These are phyloP conservation scores for Microcyclosporella mali DNA, from an alignment of 2,329 filamentous ascomycete genomes.

Conservation along the genomic window DNA sequence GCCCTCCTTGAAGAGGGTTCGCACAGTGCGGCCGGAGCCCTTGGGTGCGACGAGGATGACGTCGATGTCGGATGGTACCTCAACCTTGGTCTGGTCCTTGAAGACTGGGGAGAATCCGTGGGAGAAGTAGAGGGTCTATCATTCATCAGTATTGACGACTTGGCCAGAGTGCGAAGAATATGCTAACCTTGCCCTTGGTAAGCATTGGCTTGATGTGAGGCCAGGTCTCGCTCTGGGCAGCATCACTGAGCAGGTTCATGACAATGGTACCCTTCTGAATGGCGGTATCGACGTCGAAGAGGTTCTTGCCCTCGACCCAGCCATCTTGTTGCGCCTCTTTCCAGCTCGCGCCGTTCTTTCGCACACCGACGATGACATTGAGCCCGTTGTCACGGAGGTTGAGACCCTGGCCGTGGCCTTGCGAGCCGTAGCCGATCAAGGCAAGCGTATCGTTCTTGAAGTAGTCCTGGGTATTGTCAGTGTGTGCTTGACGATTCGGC, in stretches of 20 bases:
- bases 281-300: conserved; percentile 96
- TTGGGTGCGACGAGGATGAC: conserved; percentile 99
- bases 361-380: conserved; percentile 97
- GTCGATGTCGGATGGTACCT: conserved; percentile 90
- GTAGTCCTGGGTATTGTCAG: conserved; percentile 64
- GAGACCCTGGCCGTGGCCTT: conserved; percentile 97
- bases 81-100: conserved; percentile 98
- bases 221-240: conserved; percentile 98
- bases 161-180: not conserved
- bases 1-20: conserved; percentile 97
- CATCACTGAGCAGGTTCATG: conserved; percentile 99
- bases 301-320: conserved; percentile 97
- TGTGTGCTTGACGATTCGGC: not conserved
- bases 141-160: conserved; percentile 20
- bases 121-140: conserved; percentile 97
- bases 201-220: conserved; percentile 95
- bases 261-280: conserved; percentile 88
- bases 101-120: conserved; percentile 99
- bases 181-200: conserved; percentile 91
- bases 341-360: conserved; percentile 97
- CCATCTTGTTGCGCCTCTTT: conserved; percentile 95
- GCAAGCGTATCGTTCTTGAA: conserved; percentile 99
- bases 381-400: conserved; percentile 99
- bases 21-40: conserved; percentile 97
- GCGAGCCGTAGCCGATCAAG: conserved; percentile 96